These are phyloP conservation scores for Dryas drummondii DNA, from an alignment of 306 rosid species.

Conservation along the genomic window DNA sequence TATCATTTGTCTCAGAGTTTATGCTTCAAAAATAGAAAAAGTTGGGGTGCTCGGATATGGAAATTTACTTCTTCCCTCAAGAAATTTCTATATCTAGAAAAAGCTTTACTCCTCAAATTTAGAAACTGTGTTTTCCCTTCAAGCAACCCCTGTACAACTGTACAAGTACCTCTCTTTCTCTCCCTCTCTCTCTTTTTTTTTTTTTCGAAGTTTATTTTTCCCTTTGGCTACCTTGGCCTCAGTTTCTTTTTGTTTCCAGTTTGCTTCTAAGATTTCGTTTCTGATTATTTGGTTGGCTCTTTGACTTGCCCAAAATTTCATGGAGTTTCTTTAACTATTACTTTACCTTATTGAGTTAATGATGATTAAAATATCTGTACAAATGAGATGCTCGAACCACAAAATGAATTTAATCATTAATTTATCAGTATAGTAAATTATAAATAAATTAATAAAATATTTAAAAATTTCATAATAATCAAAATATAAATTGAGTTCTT, in stretches of 20 bases:
- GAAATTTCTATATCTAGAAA: slow-evolving; percentile 65
- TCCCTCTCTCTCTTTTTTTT: neutral
- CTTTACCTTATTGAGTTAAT: neutral
- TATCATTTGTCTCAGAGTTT: slow-evolving; percentile 35
- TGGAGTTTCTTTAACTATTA: neutral
- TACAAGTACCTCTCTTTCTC: neutral
- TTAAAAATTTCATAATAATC: no score
- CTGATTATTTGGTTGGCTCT: slow-evolving; percentile 4
- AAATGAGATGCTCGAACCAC: no score
- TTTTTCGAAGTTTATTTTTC: neutral
- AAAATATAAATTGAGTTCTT: no score
- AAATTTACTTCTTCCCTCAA: slow-evolving; percentile 50
- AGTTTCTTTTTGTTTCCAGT: neutral
- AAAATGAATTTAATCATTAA: no score
- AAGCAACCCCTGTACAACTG: slow-evolving; percentile 53
- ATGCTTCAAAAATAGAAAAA: slow-evolving; percentile 50
- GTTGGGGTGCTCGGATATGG: slow-evolving; percentile 35
- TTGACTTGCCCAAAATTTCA: slow-evolving; percentile 5
- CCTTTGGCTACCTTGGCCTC: neutral
- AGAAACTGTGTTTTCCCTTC: slow-evolving; percentile 44
- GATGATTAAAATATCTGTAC: no score
- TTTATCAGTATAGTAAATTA: no score
- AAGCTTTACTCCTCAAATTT: slow-evolving; percentile 37
- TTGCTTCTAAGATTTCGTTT: slow-evolving; percentile 7
- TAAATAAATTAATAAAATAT: no score